Conservation (phyloP, 2,329 filamentous ascomycete species). For the Neonectria punicea region DNA sequence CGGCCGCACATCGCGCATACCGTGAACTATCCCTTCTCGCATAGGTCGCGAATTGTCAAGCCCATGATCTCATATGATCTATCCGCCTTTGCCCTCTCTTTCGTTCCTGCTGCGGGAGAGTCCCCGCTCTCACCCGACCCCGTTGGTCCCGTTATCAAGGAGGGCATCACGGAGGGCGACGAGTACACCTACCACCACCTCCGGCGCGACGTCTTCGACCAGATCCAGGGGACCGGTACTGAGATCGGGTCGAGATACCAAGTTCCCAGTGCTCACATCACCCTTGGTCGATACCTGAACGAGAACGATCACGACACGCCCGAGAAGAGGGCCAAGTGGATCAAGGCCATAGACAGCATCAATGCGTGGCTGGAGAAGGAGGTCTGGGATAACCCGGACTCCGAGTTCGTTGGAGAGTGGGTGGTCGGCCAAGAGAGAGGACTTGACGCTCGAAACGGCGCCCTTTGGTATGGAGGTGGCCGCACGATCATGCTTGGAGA, state of each 20-base stretch:
- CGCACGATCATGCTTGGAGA: slow-evolving; percentile 73
- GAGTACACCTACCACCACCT: slow-evolving; percentile 91
- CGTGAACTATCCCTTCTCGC: slow-evolving; percentile 71
- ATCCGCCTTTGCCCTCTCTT: slow-evolving; percentile 86
- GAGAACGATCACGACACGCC: slow-evolving; percentile 70
- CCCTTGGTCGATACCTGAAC: slow-evolving; percentile 82
- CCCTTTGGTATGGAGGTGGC: slow-evolving; percentile 89
- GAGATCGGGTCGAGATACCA: slow-evolving; percentile 82
- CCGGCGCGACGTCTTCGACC: slow-evolving; percentile 78
- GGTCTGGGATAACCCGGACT: slow-evolving; percentile 70
- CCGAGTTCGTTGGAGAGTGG: slow-evolving; percentile 75
- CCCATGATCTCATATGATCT: slow-evolving; percentile 87
- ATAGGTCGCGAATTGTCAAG: slow-evolving; percentile 81
- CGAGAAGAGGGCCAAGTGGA: slow-evolving; percentile 70
- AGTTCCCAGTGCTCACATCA: slow-evolving; percentile 90
- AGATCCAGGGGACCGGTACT: slow-evolving; percentile 71
- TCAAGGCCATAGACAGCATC: slow-evolving; percentile 77
- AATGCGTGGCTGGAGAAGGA: slow-evolving; percentile 79
- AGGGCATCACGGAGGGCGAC: slow-evolving; percentile 62
- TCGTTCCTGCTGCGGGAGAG: slow-evolving; percentile 81
- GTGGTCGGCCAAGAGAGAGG: slow-evolving; percentile 87
- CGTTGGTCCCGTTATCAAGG: slow-evolving; percentile 49
- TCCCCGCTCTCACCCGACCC: slow-evolving; percentile 51
- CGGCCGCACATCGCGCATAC: slow-evolving; percentile 67
- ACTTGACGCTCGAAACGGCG: slow-evolving; percentile 78